Base-by-base conservation (phyloP, 2,329 filamentous ascomycete species). In the Cyphellophora attinorum region DNA sequence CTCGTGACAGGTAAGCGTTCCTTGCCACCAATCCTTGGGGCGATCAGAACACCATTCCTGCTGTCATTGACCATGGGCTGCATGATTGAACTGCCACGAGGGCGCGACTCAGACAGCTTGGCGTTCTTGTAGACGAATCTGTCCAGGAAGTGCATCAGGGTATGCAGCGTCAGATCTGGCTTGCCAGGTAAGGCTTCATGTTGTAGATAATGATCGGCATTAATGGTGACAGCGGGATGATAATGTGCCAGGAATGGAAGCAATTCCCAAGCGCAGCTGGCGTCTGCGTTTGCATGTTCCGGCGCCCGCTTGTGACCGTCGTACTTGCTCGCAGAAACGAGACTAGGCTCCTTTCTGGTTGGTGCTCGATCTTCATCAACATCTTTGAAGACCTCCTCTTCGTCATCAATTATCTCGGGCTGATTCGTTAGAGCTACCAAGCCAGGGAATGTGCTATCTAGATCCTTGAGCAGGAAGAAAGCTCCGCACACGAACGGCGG, bases 81-180 rank as follows among this genome's bases (percentile, higher is more conserved):
- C 91, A 98, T 98, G 58, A 98, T 93, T 16, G 86, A 95, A 17
- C 74, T 71, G 32, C 93, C 93, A 44, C 84, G 82, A 18, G 75
- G 68, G 19, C 67, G 59, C 33, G 74, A 68, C 11, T 71, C 72
- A 3, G 77, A 49, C 5, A 58, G 67, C 67, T 94, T 94, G 42
- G 89, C 79, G 50, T 91, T 94, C 48, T 85, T 81, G 70, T 96
- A 98, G n/a, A 94, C 85, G 58, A 98, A 98, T 49, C 93, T 88
- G 61, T 98, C 91, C 38, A 98, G 70, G 69, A 98, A 98, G 57
- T 93, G 82, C 52, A 91, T 91, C 31, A 98, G 72, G 2, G 85
- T 91, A 57, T 96, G 89, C 38, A 85, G 79, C 11, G 83, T 80
- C 33, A 95, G 70, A 50, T 98, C 91, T 0, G 91, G 88, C 59